Conservation (phyloP, 2,329 filamentous ascomycete genomes). For the Periconia digitata region DNA sequence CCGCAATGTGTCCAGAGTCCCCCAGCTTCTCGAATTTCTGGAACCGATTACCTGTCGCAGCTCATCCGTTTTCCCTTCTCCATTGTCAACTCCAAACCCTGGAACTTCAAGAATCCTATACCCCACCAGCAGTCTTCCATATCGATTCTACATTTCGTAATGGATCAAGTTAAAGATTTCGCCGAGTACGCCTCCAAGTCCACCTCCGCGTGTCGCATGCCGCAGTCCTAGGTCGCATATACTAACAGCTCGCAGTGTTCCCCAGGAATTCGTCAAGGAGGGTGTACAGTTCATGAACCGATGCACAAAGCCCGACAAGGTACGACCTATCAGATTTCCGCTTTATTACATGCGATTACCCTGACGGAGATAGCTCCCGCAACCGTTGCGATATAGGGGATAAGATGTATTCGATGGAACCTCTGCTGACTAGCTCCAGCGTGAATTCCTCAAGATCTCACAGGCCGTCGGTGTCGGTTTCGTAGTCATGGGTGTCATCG, state of each 20-base stretch:
- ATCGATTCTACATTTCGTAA: constrained; percentile 47
- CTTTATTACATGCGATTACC: no score
- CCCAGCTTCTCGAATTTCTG: constrained; percentile 12
- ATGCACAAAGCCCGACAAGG: constrained; percentile 48
- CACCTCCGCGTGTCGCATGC: neutral
- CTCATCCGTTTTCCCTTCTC: neutral
- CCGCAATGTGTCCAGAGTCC: constrained; percentile 20
- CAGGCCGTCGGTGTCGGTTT: constrained; percentile 57
- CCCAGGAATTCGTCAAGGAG: constrained; percentile 49
- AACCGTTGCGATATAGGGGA: constrained; percentile 35
- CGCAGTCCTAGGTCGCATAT: neutral
- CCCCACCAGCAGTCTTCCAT: neutral
- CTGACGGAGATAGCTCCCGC: neutral
- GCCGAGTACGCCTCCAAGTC: constrained; percentile 53
- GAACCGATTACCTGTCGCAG: constrained; percentile 3
- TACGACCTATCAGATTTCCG: constrained; percentile 15
- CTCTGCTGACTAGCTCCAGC: constrained; percentile 19
- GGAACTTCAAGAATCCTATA: neutral
- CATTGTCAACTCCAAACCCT: constrained; percentile 5
- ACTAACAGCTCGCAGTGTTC: constrained; percentile 37
- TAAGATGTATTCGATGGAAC: neutral
- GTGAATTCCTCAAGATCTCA: constrained; percentile 48
- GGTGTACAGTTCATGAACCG: constrained; percentile 53
- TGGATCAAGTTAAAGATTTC: constrained; percentile 70
- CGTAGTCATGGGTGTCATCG: constrained; percentile 56